Evolutionary conservation across 768 basidiomycete species (phyloP).

Genomic region (Phallus indusiatus): DNA sequence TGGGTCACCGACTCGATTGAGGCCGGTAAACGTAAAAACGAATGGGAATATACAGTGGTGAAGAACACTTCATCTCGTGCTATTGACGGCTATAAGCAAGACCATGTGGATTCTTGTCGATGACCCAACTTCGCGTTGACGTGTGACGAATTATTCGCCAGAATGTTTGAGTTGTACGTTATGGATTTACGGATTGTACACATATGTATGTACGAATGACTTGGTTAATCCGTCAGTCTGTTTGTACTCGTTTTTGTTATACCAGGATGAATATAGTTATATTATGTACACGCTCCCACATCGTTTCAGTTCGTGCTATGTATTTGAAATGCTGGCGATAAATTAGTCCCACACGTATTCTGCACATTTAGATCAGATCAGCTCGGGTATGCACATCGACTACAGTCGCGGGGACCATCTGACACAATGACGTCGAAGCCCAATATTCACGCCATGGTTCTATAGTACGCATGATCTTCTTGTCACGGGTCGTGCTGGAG

Average conservation of each 20-base stretch:
- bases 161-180: not conserved
- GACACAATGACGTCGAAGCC: too few species aligned
- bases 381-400: too few species aligned
- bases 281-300: too few species aligned
- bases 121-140: too few species aligned
- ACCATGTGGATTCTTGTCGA: not conserved
- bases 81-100: not conserved
- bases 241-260: too few species aligned
- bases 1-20: conserved; percentile 66
- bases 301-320: too few species aligned
- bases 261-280: too few species aligned
- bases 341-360: not conserved
- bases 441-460: too few species aligned
- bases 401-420: too few species aligned
- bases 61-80: conserved; percentile 24
- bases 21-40: conserved; percentile 48
- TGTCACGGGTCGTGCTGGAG: not conserved
- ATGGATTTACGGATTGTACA: not conserved
- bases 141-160: not conserved
- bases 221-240: too few species aligned
- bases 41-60: conserved; percentile 48
- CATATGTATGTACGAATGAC: too few species aligned
- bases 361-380: not conserved
- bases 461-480: not conserved
- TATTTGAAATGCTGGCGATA: too few species aligned